Percentiles rank a stretch among this genome's conserved stretches.
Conservation (phyloP, 768 basidiomycete genomes). For the Holtermannia corniformis region DNA sequence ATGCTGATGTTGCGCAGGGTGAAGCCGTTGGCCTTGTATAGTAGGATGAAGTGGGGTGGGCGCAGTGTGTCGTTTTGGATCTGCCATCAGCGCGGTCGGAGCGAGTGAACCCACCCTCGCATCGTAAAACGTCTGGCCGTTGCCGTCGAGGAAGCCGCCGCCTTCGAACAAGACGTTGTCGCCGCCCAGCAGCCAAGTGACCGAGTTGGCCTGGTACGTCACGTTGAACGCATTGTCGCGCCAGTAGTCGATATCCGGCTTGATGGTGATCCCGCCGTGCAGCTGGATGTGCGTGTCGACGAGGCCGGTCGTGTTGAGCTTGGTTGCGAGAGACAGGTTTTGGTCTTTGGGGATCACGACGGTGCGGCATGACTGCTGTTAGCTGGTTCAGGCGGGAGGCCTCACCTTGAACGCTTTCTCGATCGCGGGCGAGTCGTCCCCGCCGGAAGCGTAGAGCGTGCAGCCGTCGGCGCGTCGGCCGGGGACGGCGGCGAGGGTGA, state of each 20-base stretch:
- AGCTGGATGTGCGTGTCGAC: slow-evolving; percentile 44
- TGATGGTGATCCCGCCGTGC: slow-evolving; percentile 37
- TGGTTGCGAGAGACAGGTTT: not conserved
- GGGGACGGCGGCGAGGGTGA: not conserved
- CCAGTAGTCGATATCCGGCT: slow-evolving; percentile 46
- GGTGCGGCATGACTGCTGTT: not conserved
- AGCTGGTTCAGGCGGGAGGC: not conserved
- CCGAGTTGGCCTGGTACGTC: slow-evolving; percentile 31
- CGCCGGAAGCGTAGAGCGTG: not conserved
- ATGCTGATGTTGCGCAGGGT: slow-evolving; percentile 45
- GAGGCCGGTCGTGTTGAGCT: slow-evolving; percentile 32
- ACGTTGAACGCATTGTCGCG: slow-evolving; percentile 44
- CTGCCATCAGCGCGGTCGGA: slow-evolving; percentile 43
- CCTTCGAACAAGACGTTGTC: slow-evolving; percentile 43
- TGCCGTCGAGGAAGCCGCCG: slow-evolving; percentile 58
- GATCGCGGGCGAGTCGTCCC: not conserved
- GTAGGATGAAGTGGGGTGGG: slow-evolving; percentile 52
- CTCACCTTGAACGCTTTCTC: not conserved
- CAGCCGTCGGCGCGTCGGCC: not conserved
- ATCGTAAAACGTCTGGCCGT: slow-evolving; percentile 48
- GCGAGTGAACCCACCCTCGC: slow-evolving; percentile 36
- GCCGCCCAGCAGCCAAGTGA: slow-evolving; percentile 22
- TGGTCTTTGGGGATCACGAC: not conserved
- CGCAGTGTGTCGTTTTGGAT: slow-evolving; percentile 42
- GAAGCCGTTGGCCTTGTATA: slow-evolving; percentile 50